These are phyloP conservation scores for Phialophora macrospora DNA, from an alignment of 2,329 filamentous ascomycete genomes.

Conservation along the genomic window DNA sequence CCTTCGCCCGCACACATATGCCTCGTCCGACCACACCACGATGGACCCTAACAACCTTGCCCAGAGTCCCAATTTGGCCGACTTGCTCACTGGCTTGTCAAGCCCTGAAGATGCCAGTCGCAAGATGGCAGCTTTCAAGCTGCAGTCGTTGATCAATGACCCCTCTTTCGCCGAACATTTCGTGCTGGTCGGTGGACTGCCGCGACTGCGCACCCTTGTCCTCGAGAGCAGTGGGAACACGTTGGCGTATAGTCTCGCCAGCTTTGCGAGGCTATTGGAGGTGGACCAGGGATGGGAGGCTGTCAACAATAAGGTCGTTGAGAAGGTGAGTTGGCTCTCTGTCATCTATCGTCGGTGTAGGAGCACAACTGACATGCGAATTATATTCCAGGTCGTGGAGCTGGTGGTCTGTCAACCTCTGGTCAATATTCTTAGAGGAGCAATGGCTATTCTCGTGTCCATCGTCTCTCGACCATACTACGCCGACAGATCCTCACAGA, in stretches of 20 bases:
- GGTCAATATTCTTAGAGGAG: constrained; percentile 94
- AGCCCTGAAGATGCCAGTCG: constrained; percentile 82
- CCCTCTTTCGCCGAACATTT: constrained; percentile 96
- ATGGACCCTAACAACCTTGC: constrained; percentile 33
- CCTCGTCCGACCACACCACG: constrained; percentile 20
- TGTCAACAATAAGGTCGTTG: constrained; percentile 59
- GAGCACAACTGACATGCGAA: constrained; percentile 1
- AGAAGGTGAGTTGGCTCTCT: constrained; percentile 50
- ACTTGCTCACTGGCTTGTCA: constrained; percentile 63
- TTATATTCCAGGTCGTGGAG: constrained; percentile 70
- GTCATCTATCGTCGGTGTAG: background rate
- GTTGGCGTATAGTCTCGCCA: constrained; percentile 90
- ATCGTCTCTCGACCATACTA: constrained; percentile 83
- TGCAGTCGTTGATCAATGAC: constrained; percentile 93
- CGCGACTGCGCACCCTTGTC: constrained; percentile 79
- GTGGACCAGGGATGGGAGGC: constrained; percentile 97
- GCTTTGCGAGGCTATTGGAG: constrained; percentile 83
- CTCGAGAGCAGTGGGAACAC: constrained; percentile 90
- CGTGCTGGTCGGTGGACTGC: constrained; percentile 83
- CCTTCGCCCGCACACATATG: constrained; percentile 18
- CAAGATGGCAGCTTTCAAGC: constrained; percentile 99
- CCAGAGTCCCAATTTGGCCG: constrained; percentile 54
- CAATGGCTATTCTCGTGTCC: constrained; percentile 94
- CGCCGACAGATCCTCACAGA: constrained; percentile 56
- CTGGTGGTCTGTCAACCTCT: constrained; percentile 92